Conservation (phyloP, 2,329 filamentous ascomycete genomes). For the Botrytis galanthina region DNA sequence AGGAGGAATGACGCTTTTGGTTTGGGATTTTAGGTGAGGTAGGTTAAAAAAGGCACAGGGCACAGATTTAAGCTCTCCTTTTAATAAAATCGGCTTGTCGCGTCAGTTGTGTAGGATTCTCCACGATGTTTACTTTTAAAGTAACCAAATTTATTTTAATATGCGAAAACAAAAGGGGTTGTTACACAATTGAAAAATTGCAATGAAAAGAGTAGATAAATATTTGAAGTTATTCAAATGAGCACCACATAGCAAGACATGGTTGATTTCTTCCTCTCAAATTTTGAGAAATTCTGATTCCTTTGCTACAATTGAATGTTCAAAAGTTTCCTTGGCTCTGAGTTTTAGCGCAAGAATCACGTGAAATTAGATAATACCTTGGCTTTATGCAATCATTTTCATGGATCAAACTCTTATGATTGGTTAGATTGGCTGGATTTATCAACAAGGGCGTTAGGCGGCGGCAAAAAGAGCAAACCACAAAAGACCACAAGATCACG, state of each 20-base stretch:
- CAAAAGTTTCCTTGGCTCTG: neutral
- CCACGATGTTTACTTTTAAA: neutral
- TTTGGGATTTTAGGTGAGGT: conserved; percentile 11
- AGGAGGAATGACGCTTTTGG: conserved; percentile 21
- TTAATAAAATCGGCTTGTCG: conserved; percentile 17
- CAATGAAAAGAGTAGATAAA: neutral
- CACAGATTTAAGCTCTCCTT: conserved; percentile 22
- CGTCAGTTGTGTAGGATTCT: conserved; percentile 10
- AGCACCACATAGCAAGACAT: conserved; percentile 14
- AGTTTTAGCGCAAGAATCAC: neutral
- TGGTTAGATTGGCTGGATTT: neutral
- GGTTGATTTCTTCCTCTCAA: neutral
- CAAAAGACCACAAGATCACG: conserved; percentile 1
- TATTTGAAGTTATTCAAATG: conserved; percentile 16
- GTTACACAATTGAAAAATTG: neutral
- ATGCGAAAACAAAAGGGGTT: neutral
- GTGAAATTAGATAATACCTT: neutral
- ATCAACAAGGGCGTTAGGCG: neutral
- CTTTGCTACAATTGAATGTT: neutral
- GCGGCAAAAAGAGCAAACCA: neutral
- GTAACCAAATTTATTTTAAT: neutral
- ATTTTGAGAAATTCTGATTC: neutral
- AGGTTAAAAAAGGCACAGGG: conserved; percentile 18
- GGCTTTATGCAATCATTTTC: neutral
- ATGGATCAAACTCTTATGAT: neutral